Conservation (phyloP, 352 stramenopile genomes). For the Phytophthora lateralis region DNA sequence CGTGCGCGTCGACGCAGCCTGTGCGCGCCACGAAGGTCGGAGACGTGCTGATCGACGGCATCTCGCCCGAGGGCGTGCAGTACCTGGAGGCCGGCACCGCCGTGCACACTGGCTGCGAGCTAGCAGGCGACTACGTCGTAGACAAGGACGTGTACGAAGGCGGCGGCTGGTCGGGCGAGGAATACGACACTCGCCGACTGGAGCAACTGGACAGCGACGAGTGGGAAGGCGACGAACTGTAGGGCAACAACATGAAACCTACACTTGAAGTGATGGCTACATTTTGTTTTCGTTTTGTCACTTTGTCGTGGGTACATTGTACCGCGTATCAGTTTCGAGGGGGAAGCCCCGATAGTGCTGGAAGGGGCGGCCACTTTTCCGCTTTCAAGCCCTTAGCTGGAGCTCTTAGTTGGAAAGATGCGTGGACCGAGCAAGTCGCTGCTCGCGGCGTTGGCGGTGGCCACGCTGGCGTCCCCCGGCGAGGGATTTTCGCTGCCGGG, state of each 20-base stretch:
- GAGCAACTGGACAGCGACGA: constrained; percentile 41
- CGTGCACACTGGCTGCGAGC: constrained; percentile 62
- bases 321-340: neutral
- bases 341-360: constrained; percentile 14
- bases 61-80: constrained; percentile 69
- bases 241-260: constrained; percentile 6
- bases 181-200: constrained; percentile 24
- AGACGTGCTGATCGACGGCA: constrained; percentile 75
- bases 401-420: constrained; percentile 22
- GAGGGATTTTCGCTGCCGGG: constrained; percentile 78
- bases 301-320: constrained; percentile 16
- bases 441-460: constrained; percentile 31
- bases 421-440: constrained; percentile 29
- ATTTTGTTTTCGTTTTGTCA: constrained; percentile 6
- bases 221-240: constrained; percentile 72
- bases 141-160: constrained; percentile 69
- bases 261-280: constrained; percentile 12
- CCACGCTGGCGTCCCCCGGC: constrained; percentile 12
- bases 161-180: constrained; percentile 31
- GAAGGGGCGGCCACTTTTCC: constrained; percentile 22
- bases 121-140: constrained; percentile 79
- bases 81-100: constrained; percentile 72
- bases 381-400: constrained; percentile 9
- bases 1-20: constrained; percentile 56
- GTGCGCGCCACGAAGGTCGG: constrained; percentile 74